Conservation (phyloP, 352 stramenopile genomes). For the Pythium sp. region DNA sequence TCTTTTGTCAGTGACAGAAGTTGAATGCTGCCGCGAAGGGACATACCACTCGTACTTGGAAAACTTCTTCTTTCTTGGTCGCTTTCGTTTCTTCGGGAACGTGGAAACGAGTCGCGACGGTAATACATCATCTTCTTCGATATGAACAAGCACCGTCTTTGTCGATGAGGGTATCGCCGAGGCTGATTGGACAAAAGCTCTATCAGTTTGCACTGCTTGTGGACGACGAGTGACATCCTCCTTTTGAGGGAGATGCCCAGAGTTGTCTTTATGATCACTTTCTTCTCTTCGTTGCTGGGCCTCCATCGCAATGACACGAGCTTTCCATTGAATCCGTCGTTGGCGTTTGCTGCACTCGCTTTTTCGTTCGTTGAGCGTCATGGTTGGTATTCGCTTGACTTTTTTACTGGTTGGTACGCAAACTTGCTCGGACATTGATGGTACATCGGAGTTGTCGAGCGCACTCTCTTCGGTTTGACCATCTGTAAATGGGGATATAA, state of each 20-base stretch:
- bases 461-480: conserved; percentile 6
- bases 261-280: not conserved
- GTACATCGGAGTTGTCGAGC: not conserved
- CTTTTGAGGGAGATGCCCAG: not conserved
- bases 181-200: not conserved
- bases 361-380: conserved; percentile 28
- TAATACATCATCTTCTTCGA: conserved; percentile 27
- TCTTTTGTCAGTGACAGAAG: conserved; percentile 15
- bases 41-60: conserved; percentile 22
- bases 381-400: conserved; percentile 19
- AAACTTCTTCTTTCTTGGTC: conserved; percentile 25
- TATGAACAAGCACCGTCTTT: conserved; percentile 29
- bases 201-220: not conserved
- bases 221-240: not conserved
- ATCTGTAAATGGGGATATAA: conserved; percentile 33
- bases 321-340: conserved; percentile 40
- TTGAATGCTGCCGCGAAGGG: conserved; percentile 10
- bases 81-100: conserved; percentile 22
- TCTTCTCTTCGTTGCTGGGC: conserved; percentile 35
- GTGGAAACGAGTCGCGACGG: conserved; percentile 41
- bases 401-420: not conserved
- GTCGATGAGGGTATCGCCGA: not conserved
- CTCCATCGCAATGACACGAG: conserved; percentile 60
- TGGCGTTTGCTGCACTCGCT: conserved; percentile 19
- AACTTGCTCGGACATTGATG: not conserved